These are phyloP conservation scores for Tylopilus orsonianus DNA, from an alignment of 1,284 basidiomycete genomes.

Conservation along the genomic window DNA sequence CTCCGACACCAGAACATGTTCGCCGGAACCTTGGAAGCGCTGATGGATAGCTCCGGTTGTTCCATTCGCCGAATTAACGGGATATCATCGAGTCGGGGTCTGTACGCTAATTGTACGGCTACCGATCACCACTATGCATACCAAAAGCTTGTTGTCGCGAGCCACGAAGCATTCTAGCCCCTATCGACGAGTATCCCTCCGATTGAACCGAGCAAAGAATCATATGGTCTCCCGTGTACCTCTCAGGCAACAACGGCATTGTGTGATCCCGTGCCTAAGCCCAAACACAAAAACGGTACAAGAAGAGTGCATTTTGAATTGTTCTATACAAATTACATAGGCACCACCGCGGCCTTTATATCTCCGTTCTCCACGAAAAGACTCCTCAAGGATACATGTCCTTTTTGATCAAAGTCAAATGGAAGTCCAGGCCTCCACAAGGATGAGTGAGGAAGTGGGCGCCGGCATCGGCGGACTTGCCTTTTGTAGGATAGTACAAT, in stretches of 20 bases:
- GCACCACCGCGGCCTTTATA: conserved; percentile 19
- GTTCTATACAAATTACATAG: conserved; percentile 1
- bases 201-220: not conserved
- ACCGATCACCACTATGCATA: conserved; percentile 3
- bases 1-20: not conserved
- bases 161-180: conserved; percentile 10
- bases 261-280: conserved; percentile 7
- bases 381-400: not conserved
- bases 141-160: not conserved
- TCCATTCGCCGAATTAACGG: not conserved
- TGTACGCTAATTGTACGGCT: conserved; percentile 1
- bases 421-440: conserved; percentile 6
- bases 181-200: conserved; percentile 8
- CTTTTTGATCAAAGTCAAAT: conserved; percentile 8
- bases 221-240: conserved; percentile 11
- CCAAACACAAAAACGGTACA: conserved; percentile 1
- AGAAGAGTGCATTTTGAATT: conserved; percentile 14
- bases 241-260: not conserved
- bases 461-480: conserved; percentile 9
- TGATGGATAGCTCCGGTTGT: not conserved
- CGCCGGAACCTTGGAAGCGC: not conserved
- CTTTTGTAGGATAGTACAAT: not conserved
- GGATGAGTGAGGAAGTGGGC: conserved; percentile 2
- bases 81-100: not conserved
- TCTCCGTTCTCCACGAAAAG: conserved; percentile 14